Evolutionary conservation across 2,329 filamentous ascomycete species (phyloP).

Genomic region (Phyllosticta capitalensis): DNA sequence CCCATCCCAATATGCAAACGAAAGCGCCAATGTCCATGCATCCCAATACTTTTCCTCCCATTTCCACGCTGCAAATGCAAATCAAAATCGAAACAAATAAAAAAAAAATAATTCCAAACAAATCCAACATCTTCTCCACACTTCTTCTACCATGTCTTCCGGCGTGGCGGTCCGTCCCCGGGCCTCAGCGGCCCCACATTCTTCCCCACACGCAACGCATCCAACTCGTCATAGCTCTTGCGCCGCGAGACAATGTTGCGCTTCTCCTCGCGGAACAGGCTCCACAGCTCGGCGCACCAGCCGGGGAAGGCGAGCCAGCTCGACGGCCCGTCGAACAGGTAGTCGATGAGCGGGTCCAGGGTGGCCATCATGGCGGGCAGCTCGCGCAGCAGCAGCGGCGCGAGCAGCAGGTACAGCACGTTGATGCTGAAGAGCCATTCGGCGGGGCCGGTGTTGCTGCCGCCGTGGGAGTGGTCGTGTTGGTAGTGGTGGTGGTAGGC

Average conservation of each 20-base stretch:
- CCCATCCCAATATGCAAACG: too few relatives aligned
- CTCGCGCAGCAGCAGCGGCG: conserved; percentile 5
- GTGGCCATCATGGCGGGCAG: conserved; percentile 7
- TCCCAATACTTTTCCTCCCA: too few relatives aligned
- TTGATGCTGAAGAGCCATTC: conserved; percentile 1
- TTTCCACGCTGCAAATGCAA: too few relatives aligned
- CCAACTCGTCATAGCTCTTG: neutral
- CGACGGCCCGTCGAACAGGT: conserved; percentile 3
- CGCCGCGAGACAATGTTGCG: neutral
- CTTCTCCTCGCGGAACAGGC: neutral
- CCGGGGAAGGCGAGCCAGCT: conserved; percentile 4
- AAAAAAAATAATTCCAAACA: too few relatives aligned
- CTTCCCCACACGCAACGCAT: too few relatives aligned
- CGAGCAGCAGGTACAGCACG: neutral
- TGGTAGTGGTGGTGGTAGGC: neutral
- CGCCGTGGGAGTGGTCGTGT: neutral
- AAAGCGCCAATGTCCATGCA: too few relatives aligned
- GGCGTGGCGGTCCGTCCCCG: too few relatives aligned
- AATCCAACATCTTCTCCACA: too few relatives aligned
- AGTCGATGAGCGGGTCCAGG: conserved; percentile 6
- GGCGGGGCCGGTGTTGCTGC: neutral
- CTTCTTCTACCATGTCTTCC: too few relatives aligned
- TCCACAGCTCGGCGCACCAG: conserved; percentile 10
- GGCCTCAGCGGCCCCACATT: too few relatives aligned
- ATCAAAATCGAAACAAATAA: too few relatives aligned